Conservation (phyloP, 1,284 basidiomycete genomes). For the Inonotus hispidus region DNA sequence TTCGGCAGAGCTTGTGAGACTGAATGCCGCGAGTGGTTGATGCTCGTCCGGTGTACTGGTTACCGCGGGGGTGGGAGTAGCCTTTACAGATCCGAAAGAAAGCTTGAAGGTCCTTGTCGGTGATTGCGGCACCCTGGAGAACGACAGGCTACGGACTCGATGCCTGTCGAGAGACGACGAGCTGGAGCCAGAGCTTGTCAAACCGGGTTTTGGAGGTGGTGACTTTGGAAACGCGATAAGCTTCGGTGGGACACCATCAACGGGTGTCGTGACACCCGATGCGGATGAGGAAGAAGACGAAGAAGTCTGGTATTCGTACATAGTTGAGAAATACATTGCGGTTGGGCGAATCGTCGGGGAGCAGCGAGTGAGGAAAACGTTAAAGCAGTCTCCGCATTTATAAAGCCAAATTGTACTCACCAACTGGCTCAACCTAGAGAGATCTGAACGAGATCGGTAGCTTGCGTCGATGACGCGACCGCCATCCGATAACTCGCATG, state of each 20-base stretch:
- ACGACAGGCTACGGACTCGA: neutral
- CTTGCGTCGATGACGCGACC: conserved; percentile 3
- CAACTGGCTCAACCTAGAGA: neutral
- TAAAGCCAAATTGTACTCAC: neutral
- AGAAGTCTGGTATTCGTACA: conserved; percentile 15
- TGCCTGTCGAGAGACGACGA: conserved; percentile 5
- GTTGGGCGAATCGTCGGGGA: neutral
- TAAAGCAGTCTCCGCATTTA: neutral
- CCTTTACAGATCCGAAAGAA: conserved; percentile 9
- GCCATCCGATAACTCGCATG: conserved; percentile 3
- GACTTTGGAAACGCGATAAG: conserved; percentile 10
- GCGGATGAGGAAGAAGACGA: conserved; percentile 13
- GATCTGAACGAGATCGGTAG: conserved; percentile 4
- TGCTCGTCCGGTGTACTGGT: conserved; percentile 4
- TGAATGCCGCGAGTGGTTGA: conserved; percentile 13
- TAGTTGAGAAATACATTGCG: conserved; percentile 13
- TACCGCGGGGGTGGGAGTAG: conserved; percentile 2
- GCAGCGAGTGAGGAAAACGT: neutral
- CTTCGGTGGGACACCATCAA: conserved; percentile 3
- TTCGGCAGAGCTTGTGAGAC: conserved; percentile 16
- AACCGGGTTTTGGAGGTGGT: neutral
- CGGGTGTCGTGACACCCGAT: conserved; percentile 12
- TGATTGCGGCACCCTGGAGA: neutral
- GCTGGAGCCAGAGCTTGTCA: conserved; percentile 6
- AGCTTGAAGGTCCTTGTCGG: conserved; percentile 5